Percentiles rank a stretch among this genome's conserved stretches.
phyloP scores from a whole-genome alignment of 2,329 filamentous ascomycete genomes.

The Xylaria digitata region DNA sequence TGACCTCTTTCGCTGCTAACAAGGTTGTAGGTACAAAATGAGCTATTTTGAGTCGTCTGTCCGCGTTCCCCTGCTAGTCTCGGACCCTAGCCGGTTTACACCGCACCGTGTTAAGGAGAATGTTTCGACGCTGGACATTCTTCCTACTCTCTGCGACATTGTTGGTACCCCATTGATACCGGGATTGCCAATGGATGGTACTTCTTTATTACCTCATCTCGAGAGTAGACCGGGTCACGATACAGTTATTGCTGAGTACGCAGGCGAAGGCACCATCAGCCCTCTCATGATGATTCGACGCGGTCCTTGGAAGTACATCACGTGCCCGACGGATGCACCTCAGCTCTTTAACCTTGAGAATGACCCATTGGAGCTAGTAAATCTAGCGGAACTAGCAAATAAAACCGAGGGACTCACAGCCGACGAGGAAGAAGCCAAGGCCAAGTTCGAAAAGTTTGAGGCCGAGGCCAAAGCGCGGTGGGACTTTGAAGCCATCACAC shows the following conservation, averaged over 20 bases:
- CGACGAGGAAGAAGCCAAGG: slow-evolving; percentile 60
- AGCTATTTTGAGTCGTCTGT: slow-evolving; percentile 93
- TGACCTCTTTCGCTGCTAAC: slow-evolving; percentile 17
- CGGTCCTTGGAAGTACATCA: slow-evolving; percentile 90
- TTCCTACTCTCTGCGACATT: slow-evolving; percentile 88
- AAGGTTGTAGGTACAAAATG: slow-evolving; percentile 79
- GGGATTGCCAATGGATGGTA: slow-evolving; percentile 85
- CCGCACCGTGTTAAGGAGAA: slow-evolving; percentile 83
- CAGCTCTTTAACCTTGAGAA: slow-evolving; percentile 83
- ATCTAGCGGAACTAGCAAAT: slow-evolving; percentile 67
- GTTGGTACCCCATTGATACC: slow-evolving; percentile 76
- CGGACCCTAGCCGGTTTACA: slow-evolving; percentile 79
- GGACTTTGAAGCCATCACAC: slow-evolving; percentile 83
- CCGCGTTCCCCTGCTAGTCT: slow-evolving; percentile 86
- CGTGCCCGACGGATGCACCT: slow-evolving; percentile 83
- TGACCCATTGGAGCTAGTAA: slow-evolving; percentile 82
- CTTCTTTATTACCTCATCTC: slow-evolving; percentile 83
- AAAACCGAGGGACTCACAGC: slow-evolving; percentile 54
- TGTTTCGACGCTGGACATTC: slow-evolving; percentile 89
- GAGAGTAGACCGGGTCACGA: slow-evolving; percentile 76
- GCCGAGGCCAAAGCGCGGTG: slow-evolving; percentile 79
- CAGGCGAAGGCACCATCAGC: slow-evolving; percentile 88
- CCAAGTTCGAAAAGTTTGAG: slow-evolving; percentile 73
- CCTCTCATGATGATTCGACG: slow-evolving; percentile 95
- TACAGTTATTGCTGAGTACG: slow-evolving; percentile 95